A percentile compares a stretch with the other conserved stretches of the same genome.
Conservation (phyloP, 345 rosid species). For the Mallotus nudiflorus region DNA sequence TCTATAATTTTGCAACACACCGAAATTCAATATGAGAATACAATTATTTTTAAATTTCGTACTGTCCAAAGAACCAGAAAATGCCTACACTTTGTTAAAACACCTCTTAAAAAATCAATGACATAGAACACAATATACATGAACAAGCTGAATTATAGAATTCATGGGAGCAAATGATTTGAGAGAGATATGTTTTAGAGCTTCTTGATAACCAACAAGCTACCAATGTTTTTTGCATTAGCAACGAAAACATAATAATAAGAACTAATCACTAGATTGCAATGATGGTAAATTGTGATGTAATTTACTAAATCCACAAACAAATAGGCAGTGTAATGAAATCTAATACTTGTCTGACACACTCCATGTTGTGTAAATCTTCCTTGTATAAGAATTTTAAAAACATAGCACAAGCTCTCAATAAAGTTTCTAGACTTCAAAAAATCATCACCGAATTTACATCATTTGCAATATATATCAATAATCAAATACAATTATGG, state of each 20-base stretch:
- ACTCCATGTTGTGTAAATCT: background rate
- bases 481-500: background rate
- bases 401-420: background rate
- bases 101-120: background rate
- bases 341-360: background rate
- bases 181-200: background rate
- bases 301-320: background rate
- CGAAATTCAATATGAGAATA: background rate
- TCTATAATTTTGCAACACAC: background rate
- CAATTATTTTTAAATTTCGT: too few species aligned
- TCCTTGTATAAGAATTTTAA: background rate
- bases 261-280: background rate
- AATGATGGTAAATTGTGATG: background rate
- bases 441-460: background rate
- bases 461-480: background rate
- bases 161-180: background rate
- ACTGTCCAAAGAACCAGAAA: too few species aligned
- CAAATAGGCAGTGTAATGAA: background rate
- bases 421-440: background rate
- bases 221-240: background rate
- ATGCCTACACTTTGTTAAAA: too few species aligned
- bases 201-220: slow-evolving; percentile 8
- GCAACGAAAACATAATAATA: background rate
- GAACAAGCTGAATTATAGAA: background rate
- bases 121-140: background rate